Conservation (phyloP, 495 filamentous ascomycete genomes). For the Penicillium riverlandense region DNA sequence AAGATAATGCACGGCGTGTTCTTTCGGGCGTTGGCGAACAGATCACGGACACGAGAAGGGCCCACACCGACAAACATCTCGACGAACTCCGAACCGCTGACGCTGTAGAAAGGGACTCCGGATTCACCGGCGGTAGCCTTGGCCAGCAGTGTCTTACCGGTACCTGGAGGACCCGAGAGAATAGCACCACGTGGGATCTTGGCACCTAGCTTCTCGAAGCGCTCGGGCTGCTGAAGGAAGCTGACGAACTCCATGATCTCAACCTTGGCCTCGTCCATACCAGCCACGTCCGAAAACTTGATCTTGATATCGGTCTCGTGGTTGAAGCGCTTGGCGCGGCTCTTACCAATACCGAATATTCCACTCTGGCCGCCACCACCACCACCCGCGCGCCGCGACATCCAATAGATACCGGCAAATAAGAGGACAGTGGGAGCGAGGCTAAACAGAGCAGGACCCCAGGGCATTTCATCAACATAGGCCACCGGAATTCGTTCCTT, state of each 20-base stretch:
- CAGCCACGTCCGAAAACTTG: slow-evolving; percentile 94
- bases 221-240: slow-evolving; percentile 85
- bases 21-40: slow-evolving; percentile 91
- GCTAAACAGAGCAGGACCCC: slow-evolving; percentile 54
- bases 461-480: slow-evolving; percentile 70
- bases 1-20: slow-evolving; percentile 98
- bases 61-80: slow-evolving; percentile 99
- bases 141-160: slow-evolving; percentile 93
- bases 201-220: slow-evolving; percentile 86
- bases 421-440: slow-evolving; percentile 86
- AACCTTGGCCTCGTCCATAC: slow-evolving; percentile 96
- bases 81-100: slow-evolving; percentile 97
- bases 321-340: slow-evolving; percentile 92
- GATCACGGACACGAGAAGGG: slow-evolving; percentile 86
- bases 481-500: slow-evolving; percentile 84
- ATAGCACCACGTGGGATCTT: slow-evolving; percentile 98
- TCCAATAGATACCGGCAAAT: slow-evolving; percentile 67
- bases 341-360: slow-evolving; percentile 92
- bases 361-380: slow-evolving; percentile 64
- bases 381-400: slow-evolving; percentile 58
- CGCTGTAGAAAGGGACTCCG: slow-evolving; percentile 94
- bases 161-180: slow-evolving; percentile 91
- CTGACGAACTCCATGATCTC: slow-evolving; percentile 99
- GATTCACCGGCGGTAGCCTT: slow-evolving; percentile 98
- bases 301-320: slow-evolving; percentile 93